Conservation (phyloP, 164 flowering plant species). For the Sedum album region DNA sequence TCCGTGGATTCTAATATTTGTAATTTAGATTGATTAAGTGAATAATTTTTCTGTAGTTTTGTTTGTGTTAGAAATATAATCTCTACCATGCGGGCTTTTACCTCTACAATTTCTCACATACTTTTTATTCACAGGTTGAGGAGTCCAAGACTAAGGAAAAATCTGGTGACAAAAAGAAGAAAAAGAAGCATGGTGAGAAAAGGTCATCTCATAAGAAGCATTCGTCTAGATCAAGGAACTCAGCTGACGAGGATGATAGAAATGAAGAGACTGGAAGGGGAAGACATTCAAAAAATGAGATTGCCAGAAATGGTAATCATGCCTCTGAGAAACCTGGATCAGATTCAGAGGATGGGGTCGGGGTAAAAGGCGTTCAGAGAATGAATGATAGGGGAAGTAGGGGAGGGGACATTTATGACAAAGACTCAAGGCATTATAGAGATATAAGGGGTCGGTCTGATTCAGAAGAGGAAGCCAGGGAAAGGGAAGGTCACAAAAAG, state of each 20-base stretch:
- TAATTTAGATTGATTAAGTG: background rate
- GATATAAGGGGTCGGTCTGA: slow-evolving; percentile 10
- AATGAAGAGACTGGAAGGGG: slow-evolving; percentile 15
- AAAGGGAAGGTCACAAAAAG: slow-evolving; percentile 12
- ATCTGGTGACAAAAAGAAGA: slow-evolving; percentile 17
- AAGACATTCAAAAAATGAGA: slow-evolving; percentile 8
- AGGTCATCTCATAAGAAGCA: slow-evolving; percentile 26
- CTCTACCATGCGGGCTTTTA: background rate
- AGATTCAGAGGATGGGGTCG: slow-evolving; percentile 14
- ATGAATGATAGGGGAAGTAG: slow-evolving; percentile 13
- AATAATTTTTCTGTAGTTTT: background rate
- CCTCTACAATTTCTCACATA: background rate
- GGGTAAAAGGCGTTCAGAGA: slow-evolving; percentile 12
- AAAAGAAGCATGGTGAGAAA: slow-evolving; percentile 28
- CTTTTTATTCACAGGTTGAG: slow-evolving; percentile 35
- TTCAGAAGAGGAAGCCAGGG: slow-evolving; percentile 15
- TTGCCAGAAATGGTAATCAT: slow-evolving; percentile 14
- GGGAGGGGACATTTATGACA: slow-evolving; percentile 15
- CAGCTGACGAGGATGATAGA: slow-evolving; percentile 21
- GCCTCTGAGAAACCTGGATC: slow-evolving; percentile 13
- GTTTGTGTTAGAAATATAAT: background rate
- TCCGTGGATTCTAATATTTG: background rate
- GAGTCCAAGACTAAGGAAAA: slow-evolving; percentile 29
- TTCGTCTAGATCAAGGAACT: slow-evolving; percentile 26
- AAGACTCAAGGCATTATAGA: background rate